These are phyloP conservation scores for Luzula sylvatica DNA, from an alignment of 176 grass and related monocot species.

Conservation along the genomic window DNA sequence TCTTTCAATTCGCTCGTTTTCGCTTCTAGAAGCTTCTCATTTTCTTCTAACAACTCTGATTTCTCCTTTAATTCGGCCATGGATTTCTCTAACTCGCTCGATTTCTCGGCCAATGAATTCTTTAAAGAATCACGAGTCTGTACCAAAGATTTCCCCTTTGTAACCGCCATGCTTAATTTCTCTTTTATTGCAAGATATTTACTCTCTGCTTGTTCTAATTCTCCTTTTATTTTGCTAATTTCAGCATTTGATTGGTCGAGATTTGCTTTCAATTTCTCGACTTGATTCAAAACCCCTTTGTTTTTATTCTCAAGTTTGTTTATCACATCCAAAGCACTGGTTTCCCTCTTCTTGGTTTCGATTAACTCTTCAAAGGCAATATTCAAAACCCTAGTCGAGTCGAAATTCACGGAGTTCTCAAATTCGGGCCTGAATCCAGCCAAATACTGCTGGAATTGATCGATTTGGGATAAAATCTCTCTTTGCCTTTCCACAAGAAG, in stretches of 20 bases:
- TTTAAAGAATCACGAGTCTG: conserved; percentile 92
- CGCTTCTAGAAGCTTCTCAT: conserved; percentile 48
- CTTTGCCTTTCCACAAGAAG: conserved; percentile 44
- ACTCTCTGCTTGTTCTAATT: conserved; percentile 66
- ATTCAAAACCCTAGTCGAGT: conserved; percentile 32
- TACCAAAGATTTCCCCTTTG: conserved; percentile 91
- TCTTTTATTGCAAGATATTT: conserved; percentile 57
- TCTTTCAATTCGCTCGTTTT: conserved; percentile 31
- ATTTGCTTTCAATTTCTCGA: conserved; percentile 49
- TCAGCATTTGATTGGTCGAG: conserved; percentile 42
- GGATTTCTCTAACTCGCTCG: conserved; percentile 45
- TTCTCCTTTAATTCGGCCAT: conserved; percentile 51
- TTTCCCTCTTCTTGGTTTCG: conserved; percentile 67
- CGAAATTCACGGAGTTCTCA: conserved; percentile 17
- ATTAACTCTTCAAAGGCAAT: conserved; percentile 39
- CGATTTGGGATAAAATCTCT: conserved; percentile 42
- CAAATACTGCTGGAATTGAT: conserved; percentile 56
- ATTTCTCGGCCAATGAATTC: conserved; percentile 65
- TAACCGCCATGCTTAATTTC: conserved; percentile 81
- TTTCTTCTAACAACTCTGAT: conserved; percentile 49
- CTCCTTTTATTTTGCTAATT: conserved; percentile 49
- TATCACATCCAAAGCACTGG: conserved; percentile 37
- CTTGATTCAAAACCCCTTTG: conserved; percentile 32
- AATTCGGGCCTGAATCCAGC: conserved; percentile 49
- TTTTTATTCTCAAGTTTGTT: conserved; percentile 46